Conservation (phyloP, 2,329 filamentous ascomycete genomes). For the Phialemonium atrogriseum region DNA sequence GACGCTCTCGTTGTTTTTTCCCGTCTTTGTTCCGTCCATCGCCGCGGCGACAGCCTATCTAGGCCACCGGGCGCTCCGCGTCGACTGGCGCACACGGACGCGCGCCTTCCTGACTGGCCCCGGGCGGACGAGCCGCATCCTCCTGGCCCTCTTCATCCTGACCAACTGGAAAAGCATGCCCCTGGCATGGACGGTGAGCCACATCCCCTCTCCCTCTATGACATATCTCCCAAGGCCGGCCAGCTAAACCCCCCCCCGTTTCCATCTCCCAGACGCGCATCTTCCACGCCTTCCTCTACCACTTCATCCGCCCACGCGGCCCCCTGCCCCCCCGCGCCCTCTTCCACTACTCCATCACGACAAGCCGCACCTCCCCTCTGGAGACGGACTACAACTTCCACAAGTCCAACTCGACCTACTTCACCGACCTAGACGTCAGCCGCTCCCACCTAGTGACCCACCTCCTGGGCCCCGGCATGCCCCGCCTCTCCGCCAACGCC, state of each 20-base stretch:
- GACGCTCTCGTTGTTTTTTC: conserved; percentile 24
- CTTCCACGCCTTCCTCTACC: conserved; percentile 24
- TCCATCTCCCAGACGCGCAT: conserved; percentile 20
- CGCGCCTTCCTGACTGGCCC: conserved; percentile 43
- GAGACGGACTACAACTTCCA: conserved; percentile 32
- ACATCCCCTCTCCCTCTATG: background rate
- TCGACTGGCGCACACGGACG: conserved; percentile 31
- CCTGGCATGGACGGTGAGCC: conserved; percentile 65
- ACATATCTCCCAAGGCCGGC: background rate
- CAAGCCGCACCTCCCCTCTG: conserved; percentile 20
- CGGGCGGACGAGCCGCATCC: conserved; percentile 42
- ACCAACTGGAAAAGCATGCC: conserved; percentile 69
- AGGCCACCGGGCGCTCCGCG: conserved; percentile 27
- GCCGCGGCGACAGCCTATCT: conserved; percentile 37
- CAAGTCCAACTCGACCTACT: conserved; percentile 60
- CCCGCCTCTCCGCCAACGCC: conserved; percentile 39
- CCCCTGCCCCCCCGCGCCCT: conserved; percentile 20
- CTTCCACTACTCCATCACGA: conserved; percentile 26
- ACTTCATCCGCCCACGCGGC: conserved; percentile 14
- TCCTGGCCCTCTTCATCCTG: conserved; percentile 46
- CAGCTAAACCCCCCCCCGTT: background rate
- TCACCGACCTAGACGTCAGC: conserved; percentile 74
- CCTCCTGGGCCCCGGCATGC: conserved; percentile 52
- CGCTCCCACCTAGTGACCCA: conserved; percentile 73
- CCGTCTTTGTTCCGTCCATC: conserved; percentile 32